Evolutionary conservation across 805 yeast species (phyloP).

Genomic region (Naumovozyma dairenensis): DNA sequence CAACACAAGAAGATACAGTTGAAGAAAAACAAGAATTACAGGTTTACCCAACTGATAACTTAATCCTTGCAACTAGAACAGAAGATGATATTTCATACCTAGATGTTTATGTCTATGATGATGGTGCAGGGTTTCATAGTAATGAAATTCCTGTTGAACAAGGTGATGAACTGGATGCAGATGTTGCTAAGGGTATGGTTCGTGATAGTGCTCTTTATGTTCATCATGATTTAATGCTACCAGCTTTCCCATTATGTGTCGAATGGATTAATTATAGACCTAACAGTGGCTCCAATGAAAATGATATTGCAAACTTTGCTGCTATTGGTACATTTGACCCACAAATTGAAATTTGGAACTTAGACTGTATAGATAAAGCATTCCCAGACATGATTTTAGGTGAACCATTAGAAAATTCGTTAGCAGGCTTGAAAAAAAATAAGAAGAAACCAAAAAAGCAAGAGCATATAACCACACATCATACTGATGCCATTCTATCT

Average conservation of each 20-base stretch:
- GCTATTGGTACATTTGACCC: slow-evolving; percentile 98
- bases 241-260: slow-evolving; percentile 91
- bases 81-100: slow-evolving; percentile 90
- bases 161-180: slow-evolving; percentile 58
- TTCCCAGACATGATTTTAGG: slow-evolving; percentile 93
- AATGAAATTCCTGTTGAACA: slow-evolving; percentile 55
- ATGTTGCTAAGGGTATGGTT: slow-evolving; percentile 60
- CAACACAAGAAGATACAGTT: slow-evolving; percentile 42
- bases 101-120: slow-evolving; percentile 92
- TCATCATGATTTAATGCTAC: slow-evolving; percentile 94
- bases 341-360: slow-evolving; percentile 92
- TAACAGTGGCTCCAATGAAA: slow-evolving; percentile 31
- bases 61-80: slow-evolving; percentile 85
- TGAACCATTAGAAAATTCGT: slow-evolving; percentile 44
- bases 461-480: slow-evolving; percentile 60
- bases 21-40: slow-evolving; percentile 82
- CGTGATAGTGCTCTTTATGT: slow-evolving; percentile 76
- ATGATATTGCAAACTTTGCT: slow-evolving; percentile 72
- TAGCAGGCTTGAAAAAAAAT: slow-evolving; percentile 32
- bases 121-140: slow-evolving; percentile 76
- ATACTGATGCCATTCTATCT: slow-evolving; percentile 88
- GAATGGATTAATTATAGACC: slow-evolving; percentile 88
- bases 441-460: slow-evolving; percentile 40
- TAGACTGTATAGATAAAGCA: slow-evolving; percentile 85
- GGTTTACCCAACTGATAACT: slow-evolving; percentile 80